These are phyloP conservation scores for Bipolaris gigantea DNA, from an alignment of 2,329 filamentous ascomycete species.

Conservation along the genomic window DNA sequence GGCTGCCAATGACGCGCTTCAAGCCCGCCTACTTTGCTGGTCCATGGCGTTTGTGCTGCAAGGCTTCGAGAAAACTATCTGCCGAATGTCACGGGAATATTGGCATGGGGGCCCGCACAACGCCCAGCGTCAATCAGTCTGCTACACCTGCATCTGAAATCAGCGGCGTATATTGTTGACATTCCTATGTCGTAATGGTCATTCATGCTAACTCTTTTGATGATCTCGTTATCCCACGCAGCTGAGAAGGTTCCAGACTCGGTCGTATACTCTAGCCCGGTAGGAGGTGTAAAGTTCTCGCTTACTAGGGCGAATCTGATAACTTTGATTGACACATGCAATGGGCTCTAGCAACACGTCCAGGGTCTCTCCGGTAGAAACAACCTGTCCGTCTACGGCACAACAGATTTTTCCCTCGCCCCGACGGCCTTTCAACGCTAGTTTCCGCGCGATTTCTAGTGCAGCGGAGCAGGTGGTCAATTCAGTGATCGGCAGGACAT, in stretches of 20 bases:
- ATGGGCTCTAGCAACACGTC: constrained; percentile 12
- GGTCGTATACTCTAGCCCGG: background rate
- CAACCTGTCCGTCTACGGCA: constrained; percentile 9
- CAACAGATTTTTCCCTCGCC: background rate
- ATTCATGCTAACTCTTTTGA: background rate
- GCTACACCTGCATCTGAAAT: background rate
- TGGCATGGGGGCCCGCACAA: background rate
- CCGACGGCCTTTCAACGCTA: background rate
- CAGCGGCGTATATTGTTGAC: background rate
- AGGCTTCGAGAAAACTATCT: constrained; percentile 3
- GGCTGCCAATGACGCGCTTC: constrained; percentile 2
- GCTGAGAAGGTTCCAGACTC: background rate
- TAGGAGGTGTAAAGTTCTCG: constrained; percentile 9
- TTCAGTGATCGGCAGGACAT: background rate
- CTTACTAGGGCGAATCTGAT: constrained; percentile 33
- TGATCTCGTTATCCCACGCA: background rate
- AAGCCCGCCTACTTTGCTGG: constrained; percentile 1
- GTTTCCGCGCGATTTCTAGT: constrained; percentile 1
- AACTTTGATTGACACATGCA: constrained; percentile 17
- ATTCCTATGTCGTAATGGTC: background rate
- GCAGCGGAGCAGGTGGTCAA: background rate
- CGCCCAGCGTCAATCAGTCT: constrained; percentile 10
- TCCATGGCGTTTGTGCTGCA: constrained; percentile 13
- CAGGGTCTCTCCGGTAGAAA: background rate
- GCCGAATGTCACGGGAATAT: background rate